Evolutionary conservation across 495 filamentous ascomycete species (phyloP).

Genomic region (Penicillium soppii): DNA sequence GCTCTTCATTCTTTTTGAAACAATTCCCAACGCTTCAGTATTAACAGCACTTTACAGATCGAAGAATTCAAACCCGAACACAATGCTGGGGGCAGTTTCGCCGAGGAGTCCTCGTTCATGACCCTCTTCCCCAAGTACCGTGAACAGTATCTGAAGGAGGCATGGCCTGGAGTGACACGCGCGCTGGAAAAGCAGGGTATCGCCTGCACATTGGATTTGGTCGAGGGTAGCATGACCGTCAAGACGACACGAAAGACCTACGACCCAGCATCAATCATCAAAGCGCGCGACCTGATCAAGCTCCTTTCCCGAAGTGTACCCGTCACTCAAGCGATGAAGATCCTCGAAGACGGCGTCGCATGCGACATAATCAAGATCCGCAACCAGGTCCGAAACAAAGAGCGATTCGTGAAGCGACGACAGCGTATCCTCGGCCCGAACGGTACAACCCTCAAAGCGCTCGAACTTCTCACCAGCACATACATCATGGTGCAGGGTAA

Average conservation of each 20-base stretch:
- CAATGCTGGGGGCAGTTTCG: conserved; percentile 81
- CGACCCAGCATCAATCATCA: conserved; percentile 92
- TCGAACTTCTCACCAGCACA: conserved; percentile 90
- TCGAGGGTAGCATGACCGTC: conserved; percentile 94
- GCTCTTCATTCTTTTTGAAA: neutral
- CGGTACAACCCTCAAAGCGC: conserved; percentile 84
- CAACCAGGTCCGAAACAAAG: conserved; percentile 88
- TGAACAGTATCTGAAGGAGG: conserved; percentile 86
- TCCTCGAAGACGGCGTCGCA: conserved; percentile 85
- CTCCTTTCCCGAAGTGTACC: conserved; percentile 89
- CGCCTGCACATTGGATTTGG: conserved; percentile 85
- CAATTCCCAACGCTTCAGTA: neutral
- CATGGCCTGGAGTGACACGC: conserved; percentile 83
- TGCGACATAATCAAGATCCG: conserved; percentile 94
- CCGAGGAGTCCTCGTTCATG: conserved; percentile 88
- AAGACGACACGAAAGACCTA: conserved; percentile 94
- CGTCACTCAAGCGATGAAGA: conserved; percentile 82
- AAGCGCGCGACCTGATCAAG: conserved; percentile 92
- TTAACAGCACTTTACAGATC: conserved; percentile 46
- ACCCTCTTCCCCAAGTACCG: conserved; percentile 98
- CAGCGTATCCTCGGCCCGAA: conserved; percentile 87
- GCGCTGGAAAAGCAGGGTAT: conserved; percentile 79
- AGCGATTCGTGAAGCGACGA: conserved; percentile 93
- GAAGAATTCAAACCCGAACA: conserved; percentile 83
- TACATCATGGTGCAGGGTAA: conserved; percentile 98